Percentiles rank a stretch among this genome's conserved stretches.
phyloP scores from a whole-genome alignment of 1,284 basidiomycete species.

The Trametes sp. region DNA sequence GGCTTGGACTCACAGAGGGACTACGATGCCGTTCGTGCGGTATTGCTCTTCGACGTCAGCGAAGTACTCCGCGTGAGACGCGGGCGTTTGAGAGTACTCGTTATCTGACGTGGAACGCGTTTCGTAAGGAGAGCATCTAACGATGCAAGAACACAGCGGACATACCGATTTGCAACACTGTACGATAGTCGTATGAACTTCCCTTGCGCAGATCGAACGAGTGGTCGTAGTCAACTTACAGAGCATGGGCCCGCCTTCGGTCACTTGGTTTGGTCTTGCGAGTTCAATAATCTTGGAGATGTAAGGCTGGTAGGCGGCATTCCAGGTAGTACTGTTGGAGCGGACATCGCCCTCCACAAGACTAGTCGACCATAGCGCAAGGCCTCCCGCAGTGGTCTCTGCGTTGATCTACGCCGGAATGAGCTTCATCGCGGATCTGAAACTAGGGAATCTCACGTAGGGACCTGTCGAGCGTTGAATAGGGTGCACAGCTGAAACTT shows the following conservation, averaged over 20 bases:
- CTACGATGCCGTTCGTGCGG: slow-evolving; percentile 62
- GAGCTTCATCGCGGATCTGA: background rate
- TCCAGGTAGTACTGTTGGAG: slow-evolving; percentile 75
- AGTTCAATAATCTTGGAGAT: slow-evolving; percentile 67
- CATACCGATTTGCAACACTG: slow-evolving; percentile 74
- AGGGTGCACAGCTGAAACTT: background rate
- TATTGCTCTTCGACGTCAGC: slow-evolving; percentile 66
- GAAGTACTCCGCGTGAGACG: slow-evolving; percentile 68
- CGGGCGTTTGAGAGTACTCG: slow-evolving; percentile 67
- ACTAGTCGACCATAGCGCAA: slow-evolving; percentile 80
- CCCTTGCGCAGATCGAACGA: too few species aligned
- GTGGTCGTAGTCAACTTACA: too few species aligned
- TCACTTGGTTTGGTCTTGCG: slow-evolving; percentile 72
- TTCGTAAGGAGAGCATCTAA: background rate
- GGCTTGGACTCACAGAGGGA: slow-evolving; percentile 55
- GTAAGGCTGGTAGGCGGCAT: slow-evolving; percentile 74
- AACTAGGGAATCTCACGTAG: slow-evolving; percentile 28
- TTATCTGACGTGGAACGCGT: slow-evolving; percentile 59
- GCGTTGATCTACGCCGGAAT: slow-evolving; percentile 72
- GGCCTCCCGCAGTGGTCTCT: slow-evolving; percentile 82
- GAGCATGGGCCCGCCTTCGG: slow-evolving; percentile 76
- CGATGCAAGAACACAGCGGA: background rate
- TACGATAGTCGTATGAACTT: background rate
- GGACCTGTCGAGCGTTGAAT: slow-evolving; percentile 28
- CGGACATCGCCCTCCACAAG: slow-evolving; percentile 71